phyloP scores from a whole-genome alignment of 1,284 basidiomycete genomes.

The Cutaneotrichosporon mucoides region DNA sequence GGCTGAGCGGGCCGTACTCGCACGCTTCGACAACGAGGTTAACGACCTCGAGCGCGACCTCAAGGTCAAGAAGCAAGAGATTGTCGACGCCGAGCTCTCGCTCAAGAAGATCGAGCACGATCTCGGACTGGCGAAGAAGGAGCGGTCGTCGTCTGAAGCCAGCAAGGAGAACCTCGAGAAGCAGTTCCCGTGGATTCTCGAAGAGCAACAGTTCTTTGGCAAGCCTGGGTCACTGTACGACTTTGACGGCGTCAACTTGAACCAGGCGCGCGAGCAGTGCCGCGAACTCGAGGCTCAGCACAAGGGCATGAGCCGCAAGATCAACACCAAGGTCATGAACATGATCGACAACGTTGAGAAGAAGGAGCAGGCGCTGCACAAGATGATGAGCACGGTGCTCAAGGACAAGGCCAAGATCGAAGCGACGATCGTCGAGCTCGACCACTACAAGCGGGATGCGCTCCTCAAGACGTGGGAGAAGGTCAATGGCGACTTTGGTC shows the following conservation, averaged over 20 bases:
- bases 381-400: conserved; percentile 83
- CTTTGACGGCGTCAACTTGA: conserved; percentile 69
- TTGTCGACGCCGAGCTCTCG: conserved; percentile 66
- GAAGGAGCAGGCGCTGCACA: conserved; percentile 78
- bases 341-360: conserved; percentile 98
- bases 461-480: conserved; percentile 93
- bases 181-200: conserved; percentile 79
- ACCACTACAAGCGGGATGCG: conserved; percentile 90
- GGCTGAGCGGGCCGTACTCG: conserved; percentile 78
- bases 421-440: conserved; percentile 86
- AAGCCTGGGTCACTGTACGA: conserved; percentile 77
- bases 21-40: conserved; percentile 82
- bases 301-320: conserved; percentile 86
- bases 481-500: conserved; percentile 92
- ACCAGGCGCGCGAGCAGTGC: conserved; percentile 62
- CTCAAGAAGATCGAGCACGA: conserved; percentile 60
- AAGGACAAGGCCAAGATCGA: conserved; percentile 97
- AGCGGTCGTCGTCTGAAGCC: conserved; percentile 58
- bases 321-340: conserved; percentile 92
- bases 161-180: conserved; percentile 62
- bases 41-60: conserved; percentile 74
- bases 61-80: conserved; percentile 72
- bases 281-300: conserved; percentile 74
- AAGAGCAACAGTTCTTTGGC: conserved; percentile 84
- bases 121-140: conserved; percentile 51